Percentiles rank a stretch among this genome's conserved stretches.
These are phyloP conservation scores for Penicillium polonicum DNA, from an alignment of 2,329 filamentous ascomycete genomes.

Conservation along the genomic window DNA sequence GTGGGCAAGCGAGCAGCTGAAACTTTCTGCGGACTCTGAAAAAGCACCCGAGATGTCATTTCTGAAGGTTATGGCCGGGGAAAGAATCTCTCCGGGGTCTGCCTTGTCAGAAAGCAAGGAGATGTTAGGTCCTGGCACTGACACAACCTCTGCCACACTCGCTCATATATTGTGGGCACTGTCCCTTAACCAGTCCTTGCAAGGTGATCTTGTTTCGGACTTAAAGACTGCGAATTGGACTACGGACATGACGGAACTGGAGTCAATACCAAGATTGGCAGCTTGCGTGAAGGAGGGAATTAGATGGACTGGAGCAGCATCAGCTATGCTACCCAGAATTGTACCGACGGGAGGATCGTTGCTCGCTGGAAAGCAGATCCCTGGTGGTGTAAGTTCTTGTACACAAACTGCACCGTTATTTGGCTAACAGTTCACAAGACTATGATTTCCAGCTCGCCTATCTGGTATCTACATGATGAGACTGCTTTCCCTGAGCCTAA, in stretches of 20 bases:
- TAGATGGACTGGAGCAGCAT: not conserved
- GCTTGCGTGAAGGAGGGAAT: not conserved
- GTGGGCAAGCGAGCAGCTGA: not conserved
- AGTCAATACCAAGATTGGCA: not conserved
- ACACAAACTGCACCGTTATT: not conserved
- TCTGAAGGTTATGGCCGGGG: not conserved
- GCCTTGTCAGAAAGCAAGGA: not conserved
- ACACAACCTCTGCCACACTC: not conserved
- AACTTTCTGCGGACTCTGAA: not conserved
- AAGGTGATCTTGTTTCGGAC: not conserved
- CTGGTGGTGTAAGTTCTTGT: not conserved
- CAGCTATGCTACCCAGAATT: not conserved
- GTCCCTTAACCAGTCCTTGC: not conserved
- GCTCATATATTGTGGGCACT: not conserved
- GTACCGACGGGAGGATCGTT: not conserved
- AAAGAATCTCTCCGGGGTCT: not conserved
- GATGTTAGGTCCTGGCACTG: not conserved
- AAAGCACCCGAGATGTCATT: not conserved
- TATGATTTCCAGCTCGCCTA: not conserved
- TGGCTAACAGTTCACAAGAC: not conserved
- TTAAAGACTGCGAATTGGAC: not conserved
- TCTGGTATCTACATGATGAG: not conserved
- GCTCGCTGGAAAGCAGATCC: not conserved
- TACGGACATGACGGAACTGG: not conserved
- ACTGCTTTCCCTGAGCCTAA: not conserved